A percentile compares a stretch with the other conserved stretches of the same genome.
Evolutionary conservation across 169 alveolate species (phyloP).

Genomic region (Cryptosporidium meleagridis): DNA sequence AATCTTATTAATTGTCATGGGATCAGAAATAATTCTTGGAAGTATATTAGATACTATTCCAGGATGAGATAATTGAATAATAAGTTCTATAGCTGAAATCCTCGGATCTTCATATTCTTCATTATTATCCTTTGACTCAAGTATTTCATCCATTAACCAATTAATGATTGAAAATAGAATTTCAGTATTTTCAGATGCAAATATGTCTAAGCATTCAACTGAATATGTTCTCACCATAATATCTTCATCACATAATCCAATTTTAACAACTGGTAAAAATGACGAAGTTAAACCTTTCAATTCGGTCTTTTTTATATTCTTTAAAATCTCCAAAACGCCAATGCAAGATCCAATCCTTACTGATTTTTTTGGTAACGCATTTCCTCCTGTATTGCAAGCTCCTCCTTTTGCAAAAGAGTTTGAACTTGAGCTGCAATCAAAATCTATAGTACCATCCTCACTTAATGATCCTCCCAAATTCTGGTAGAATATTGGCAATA

Average conservation of each 20-base stretch:
- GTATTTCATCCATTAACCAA: constrained; percentile 39
- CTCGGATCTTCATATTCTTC: not conserved
- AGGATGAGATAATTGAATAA: constrained; percentile 38
- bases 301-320: constrained; percentile 1
- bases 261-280: constrained; percentile 28
- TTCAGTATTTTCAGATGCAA: constrained; percentile 32
- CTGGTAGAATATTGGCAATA: constrained; percentile 62
- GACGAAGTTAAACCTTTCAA: not conserved
- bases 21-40: constrained; percentile 29
- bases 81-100: constrained; percentile 44
- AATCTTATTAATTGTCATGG: not conserved
- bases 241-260: constrained; percentile 24
- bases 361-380: not conserved
- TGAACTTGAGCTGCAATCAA: not conserved
- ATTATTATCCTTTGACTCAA: not conserved
- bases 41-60: constrained; percentile 39
- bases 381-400: not conserved
- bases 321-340: constrained; percentile 53
- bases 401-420: not conserved
- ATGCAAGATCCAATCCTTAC: constrained; percentile 51
- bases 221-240: constrained; percentile 26
- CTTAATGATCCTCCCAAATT: constrained; percentile 44
- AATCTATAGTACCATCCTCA: not conserved
- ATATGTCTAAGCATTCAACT: constrained; percentile 38
- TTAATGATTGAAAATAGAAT: constrained; percentile 1